phyloP scores from a whole-genome alignment of 345 rosid species.

The Ceriops zippeliana region DNA sequence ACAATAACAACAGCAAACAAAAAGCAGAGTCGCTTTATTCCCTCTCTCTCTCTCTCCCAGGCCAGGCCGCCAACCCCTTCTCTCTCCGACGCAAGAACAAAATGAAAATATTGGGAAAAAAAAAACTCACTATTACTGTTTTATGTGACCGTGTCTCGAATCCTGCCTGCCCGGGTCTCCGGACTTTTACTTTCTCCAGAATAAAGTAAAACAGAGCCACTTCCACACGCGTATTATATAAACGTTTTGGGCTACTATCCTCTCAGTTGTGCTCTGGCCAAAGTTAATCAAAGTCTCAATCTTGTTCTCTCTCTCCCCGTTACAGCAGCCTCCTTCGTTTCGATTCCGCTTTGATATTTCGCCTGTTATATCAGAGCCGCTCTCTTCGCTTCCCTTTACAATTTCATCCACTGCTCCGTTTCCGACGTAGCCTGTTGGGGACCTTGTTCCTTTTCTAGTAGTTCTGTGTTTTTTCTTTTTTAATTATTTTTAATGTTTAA shows the following conservation, averaged over 20 bases:
- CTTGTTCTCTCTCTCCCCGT: not conserved
- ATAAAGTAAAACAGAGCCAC: constrained; percentile 5
- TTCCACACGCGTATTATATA: constrained; percentile 11
- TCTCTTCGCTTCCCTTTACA: constrained; percentile 5
- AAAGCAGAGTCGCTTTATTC: too few species aligned
- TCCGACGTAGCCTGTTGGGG: constrained; percentile 1
- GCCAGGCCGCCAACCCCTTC: not conserved
- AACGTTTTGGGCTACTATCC: not conserved
- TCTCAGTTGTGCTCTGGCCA: not conserved
- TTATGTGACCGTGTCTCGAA: constrained; percentile 16
- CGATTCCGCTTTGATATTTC: not conserved
- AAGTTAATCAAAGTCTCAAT: constrained; percentile 1
- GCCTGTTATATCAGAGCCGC: not conserved
- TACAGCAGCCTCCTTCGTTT: not conserved
- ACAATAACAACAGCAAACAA: too few species aligned
- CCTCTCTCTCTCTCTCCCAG: too few species aligned
- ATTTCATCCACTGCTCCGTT: constrained; percentile 1
- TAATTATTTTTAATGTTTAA: too few species aligned
- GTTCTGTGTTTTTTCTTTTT: not conserved
- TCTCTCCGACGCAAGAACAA: not conserved
- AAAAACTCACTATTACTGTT: constrained; percentile 14
- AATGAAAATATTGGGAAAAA: not conserved
- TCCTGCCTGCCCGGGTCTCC: constrained; percentile 7
- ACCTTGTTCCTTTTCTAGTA: not conserved
- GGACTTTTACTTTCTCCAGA: constrained; percentile 19